Evolutionary conservation across 2,329 filamentous ascomycete genomes (phyloP), one percentile per base, ranked within the genome.

Genomic region (Colletotrichum sp.): DNA sequence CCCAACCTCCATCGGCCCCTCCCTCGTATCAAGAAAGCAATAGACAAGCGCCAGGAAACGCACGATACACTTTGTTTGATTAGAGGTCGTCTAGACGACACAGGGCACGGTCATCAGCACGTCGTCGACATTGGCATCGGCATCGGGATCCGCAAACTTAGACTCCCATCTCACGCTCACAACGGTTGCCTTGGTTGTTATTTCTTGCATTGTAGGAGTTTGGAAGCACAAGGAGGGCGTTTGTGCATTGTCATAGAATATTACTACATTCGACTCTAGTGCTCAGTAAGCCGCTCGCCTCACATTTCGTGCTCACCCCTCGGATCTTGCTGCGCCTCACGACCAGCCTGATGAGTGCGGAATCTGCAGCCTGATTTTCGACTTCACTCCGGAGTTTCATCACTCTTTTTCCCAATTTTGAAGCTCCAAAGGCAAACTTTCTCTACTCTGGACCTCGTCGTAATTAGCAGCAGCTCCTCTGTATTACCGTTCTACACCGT

Each of bases 11-110:
- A 13, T 65, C 68, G 48, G 64, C 74, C 21, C 74, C 74, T n/a
- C 74, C 74, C 0, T 74, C 74, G 10, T 76, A 76, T 48, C 71
- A 74, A 55, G 74, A 76, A 64, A 76, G 74, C 48, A 76, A 69
- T 39, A 74, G 59, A 69, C 74, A 76, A 26, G 43, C 28, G 34
- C 74, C 74, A 12, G 74, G 74, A 6, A 76, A 76, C 34, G 21
- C 65, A 8, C 28, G 70, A 52, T 69, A 76, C 48, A 76, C 64
- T 24, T 32, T 74, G 74, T 76, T 76, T 69, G 74, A 76, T 52
- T 76, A 76, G 74, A 76, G 61, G 43, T 74, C 65, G 48, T 61
- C 24, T 24, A 48, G 59, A 69, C 12, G 65, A 39, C 28, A 36
- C 13, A 36, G 13, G 39, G 34, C 26, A 12, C 39, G 30, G 57